Conservation (phyloP, 495 filamentous ascomycete genomes). For the Paragyromitra xinjiangensis region DNA sequence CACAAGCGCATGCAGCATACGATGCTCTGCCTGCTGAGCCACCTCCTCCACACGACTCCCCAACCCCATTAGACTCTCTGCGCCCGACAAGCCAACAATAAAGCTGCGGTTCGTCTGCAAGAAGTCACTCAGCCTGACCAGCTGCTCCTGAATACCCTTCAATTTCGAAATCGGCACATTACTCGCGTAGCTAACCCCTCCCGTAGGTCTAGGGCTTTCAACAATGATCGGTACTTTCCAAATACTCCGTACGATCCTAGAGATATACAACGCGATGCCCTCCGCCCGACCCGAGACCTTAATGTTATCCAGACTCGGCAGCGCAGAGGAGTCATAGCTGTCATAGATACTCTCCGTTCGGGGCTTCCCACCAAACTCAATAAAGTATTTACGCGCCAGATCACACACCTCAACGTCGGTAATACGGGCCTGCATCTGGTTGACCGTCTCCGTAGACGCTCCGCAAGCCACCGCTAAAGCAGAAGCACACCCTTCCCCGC, state of each 20-base stretch:
- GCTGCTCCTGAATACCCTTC: conserved; percentile 76
- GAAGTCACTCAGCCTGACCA: conserved; percentile 80
- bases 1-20: conserved; percentile 84
- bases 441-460: conserved; percentile 69
- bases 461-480: conserved; percentile 96
- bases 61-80: conserved; percentile 75
- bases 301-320: conserved; percentile 76
- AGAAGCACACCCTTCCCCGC: conserved; percentile 84
- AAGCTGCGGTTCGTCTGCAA: conserved; percentile 83
- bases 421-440: conserved; percentile 68
- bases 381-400: conserved; percentile 82
- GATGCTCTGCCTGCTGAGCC: conserved; percentile 89
- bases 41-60: conserved; percentile 86
- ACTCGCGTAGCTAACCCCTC: conserved; percentile 65
- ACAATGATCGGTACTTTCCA: conserved; percentile 74
- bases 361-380: conserved; percentile 87
- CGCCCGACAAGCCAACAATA: conserved; percentile 89
- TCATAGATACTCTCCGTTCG: conserved; percentile 60
- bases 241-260: conserved; percentile 80
- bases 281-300: conserved; percentile 87
- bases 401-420: conserved; percentile 85
- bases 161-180: conserved; percentile 72
- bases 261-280: conserved; percentile 85
- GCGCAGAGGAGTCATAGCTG: conserved; percentile 56
- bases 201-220: conserved; percentile 40